These are phyloP conservation scores for Graphium sp. DNA, from an alignment of 2,329 filamentous ascomycete genomes.

Conservation along the genomic window DNA sequence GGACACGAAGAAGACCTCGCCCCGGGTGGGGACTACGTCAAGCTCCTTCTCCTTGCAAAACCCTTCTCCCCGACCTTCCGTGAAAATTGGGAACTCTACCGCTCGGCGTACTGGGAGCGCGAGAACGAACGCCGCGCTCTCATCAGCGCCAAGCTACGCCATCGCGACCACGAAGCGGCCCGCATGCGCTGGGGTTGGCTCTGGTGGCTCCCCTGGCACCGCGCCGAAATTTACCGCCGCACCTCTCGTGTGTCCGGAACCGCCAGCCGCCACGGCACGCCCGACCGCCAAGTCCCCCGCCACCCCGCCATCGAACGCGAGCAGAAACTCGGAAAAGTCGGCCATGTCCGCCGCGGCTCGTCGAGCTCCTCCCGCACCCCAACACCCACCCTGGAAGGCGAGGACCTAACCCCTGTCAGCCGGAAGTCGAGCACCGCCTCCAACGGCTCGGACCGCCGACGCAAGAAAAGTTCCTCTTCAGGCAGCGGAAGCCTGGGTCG, in stretches of 20 bases:
- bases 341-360: conserved; percentile 27
- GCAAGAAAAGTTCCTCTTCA: conserved; percentile 28
- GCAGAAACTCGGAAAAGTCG: too few species aligned
- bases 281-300: too few species aligned
- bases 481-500: too few species aligned
- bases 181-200: conserved; percentile 56
- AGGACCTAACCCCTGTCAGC: conserved; percentile 19
- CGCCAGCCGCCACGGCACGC: conserved; percentile 24
- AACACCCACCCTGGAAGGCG: conserved; percentile 28
- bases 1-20: conserved; percentile 82
- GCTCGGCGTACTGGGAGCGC: conserved; percentile 89
- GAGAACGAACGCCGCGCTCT: conserved; percentile 79
- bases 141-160: conserved; percentile 52
- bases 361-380: conserved; percentile 31
- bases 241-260: conserved; percentile 8
- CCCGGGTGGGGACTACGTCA: conserved; percentile 79
- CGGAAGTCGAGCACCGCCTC: conserved; percentile 31
- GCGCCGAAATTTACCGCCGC: conserved; percentile 14
- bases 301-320: not conserved
- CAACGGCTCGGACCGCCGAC: conserved; percentile 28
- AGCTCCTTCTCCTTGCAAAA: conserved; percentile 79
- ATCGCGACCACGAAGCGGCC: conserved; percentile 50
- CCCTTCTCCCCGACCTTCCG: conserved; percentile 89
- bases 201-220: conserved; percentile 68
- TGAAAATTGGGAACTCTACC: conserved; percentile 92